Evolutionary conservation across 2,329 filamentous ascomycete species (phyloP), one percentile per base, ranked within the genome.

Genomic region (Cordyceps cicadae): DNA sequence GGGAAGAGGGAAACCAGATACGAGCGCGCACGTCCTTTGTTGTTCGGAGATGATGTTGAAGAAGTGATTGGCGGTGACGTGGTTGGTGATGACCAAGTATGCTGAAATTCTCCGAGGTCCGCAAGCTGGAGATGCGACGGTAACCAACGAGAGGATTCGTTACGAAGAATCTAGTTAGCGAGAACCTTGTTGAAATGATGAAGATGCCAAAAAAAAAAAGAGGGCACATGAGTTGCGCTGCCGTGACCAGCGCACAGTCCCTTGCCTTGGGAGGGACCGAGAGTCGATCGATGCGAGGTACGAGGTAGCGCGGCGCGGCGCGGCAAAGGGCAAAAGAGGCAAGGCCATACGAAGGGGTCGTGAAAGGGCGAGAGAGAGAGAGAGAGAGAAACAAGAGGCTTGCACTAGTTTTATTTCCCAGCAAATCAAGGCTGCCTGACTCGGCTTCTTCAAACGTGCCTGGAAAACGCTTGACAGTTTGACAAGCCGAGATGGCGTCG

Each of bases 321-420:
- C 15, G 39, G 39, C 6, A 7, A 17, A 43, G n/a, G 39, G 39
- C 39, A 26, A 56, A 56, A 56, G 41, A 56, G 54, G 54, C 54
- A 56, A 56, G 54, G 54, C 54, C 43, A n/a, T 56, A 56, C 54
- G 54, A 56, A 41, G 41, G 15, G 11, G 52, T 37, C 24, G 19
- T 5, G 12, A 5, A 17, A 21, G 37, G 21, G 15, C 14, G 24
- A 24, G 2, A 3, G 4, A n/a, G n/a, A n/a, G n/a, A 8, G 12
- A 12, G 5, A 39, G 8, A 52, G 9, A 11, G 24, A 17, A 41
- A 37, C 11, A 24, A 52, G 21, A 26, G 51, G 50, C 32, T 52
- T 24, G 29, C 50, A 52, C 34, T 37, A 37, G 34, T 11, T 11
- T 37, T 37, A 37, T 37, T 37, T 37, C 34, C 32, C 39, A 43